Base-by-base conservation (phyloP, 305 asterid species). In the Striga hermonthica region DNA sequence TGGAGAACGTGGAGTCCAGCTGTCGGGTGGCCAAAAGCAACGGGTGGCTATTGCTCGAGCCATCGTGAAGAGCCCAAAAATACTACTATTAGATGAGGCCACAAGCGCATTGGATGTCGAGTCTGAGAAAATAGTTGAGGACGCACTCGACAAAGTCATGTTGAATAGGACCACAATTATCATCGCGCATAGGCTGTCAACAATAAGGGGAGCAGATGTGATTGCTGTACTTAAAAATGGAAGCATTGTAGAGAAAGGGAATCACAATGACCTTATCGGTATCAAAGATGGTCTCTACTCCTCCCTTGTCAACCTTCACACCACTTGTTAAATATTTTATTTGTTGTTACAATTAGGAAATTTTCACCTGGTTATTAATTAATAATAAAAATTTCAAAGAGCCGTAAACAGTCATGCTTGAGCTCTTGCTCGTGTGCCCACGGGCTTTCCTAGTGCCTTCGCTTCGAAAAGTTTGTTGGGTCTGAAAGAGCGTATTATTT, bases 31-130 rank as follows among this genome's bases (percentile, higher is more conserved):
- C 12, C 89, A 83, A 55, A 83, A 83, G 44, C 89, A 83, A 16
- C 66, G 89, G 48, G 72, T 85, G 0, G 91, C 91, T 14, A 85
- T 85, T 9, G 88, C 91, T 13, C 70, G 91, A 7, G 86, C 86
- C 7, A 75, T 85, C 0, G 61, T 83, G 14, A 85, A 83, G 57
- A 69, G 62, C 9, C 91, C 91, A 3, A 79, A 73, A 72, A 82
- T 85, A 64, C 68, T 81, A 9, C 60, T 86, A 22, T 64, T 86
- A 8, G 94, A 86, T 8, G 90, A 86, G 79, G 94, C 94, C 0
- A 86, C 90, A 0, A 86, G 94, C 16, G 88, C 94, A 4, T 53
- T 86, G 54, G 94, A 86, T 37, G 82, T 90, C 6, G 94, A 86
- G 49, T 83, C 94, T 2, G 94, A 86, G 69, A 75, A 83, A 50